Base-by-base conservation (phyloP, 2,329 filamentous ascomycete genomes). In the Colletotrichum lini region DNA sequence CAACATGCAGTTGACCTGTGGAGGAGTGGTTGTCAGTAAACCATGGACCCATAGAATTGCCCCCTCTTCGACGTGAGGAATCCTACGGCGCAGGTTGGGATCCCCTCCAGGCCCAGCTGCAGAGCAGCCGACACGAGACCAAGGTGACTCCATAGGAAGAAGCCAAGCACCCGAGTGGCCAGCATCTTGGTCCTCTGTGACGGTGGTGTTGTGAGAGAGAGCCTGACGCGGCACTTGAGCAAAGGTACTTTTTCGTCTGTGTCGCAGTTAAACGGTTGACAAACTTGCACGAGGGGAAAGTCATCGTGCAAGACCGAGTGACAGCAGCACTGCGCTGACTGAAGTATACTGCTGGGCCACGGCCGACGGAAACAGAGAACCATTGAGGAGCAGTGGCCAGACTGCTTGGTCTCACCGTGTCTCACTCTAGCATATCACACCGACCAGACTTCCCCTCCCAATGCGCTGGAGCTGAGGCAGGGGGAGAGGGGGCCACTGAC, bases 1-100 rank as follows among this genome's bases (percentile, higher is more conserved):
- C 1, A 68, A 38, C 57, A 53, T 67, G 45, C 68, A 71, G 13
- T 21, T 67, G 45, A 71, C 23, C 58, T 68, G 21, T 26, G 26
- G 49, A 10, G 16, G 18, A 15, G n/a, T 6, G 1, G 9, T 9
- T 5, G 61, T 56, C 10, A 64, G 61, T 23, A 12, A 35, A 10
- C 3, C 12, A 5, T 8, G 15, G 15, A 7, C 26, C 6, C 16
- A 10, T 13, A 12, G 47, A 9, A n/a, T 3, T 1, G 8, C 7
- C 26, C 26, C 26, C 26, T 12, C 3, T 16, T 26, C 10, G 15
- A 2, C 26, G 30, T 13, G 16, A 10, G 35, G 38, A 7, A 16
- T 9, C 60, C 2, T 63, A 63, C 60, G 21, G 60, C 60, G 38
- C 60, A 63, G 49, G 21, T 63, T 13, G 60, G 60, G 21, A 63